phyloP scores from a whole-genome alignment of 192 early-diverging fungal species.

The Backusella australiensis region DNA sequence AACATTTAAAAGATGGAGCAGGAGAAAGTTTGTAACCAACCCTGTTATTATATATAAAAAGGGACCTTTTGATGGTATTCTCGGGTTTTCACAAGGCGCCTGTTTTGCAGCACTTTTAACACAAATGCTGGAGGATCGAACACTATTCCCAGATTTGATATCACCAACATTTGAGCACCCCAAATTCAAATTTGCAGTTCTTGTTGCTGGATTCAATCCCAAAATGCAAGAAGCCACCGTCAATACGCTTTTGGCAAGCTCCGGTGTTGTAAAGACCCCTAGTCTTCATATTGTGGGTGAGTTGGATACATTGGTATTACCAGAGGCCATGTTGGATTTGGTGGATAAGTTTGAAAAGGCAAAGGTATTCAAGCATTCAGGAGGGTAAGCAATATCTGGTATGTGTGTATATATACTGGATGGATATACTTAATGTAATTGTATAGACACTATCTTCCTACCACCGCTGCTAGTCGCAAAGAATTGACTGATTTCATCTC shows the following conservation, averaged over 20 bases:
- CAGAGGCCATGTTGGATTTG: constrained; percentile 17
- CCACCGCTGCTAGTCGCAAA: not conserved
- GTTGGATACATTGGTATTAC: constrained; percentile 26
- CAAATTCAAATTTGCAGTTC: constrained; percentile 42
- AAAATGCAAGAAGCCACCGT: not conserved
- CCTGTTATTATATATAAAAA: not conserved
- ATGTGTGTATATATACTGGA: no score
- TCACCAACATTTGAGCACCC: constrained; percentile 33
- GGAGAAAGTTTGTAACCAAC: not conserved
- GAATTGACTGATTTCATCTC: not conserved
- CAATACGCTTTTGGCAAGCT: not conserved
- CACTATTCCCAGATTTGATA: constrained; percentile 17
- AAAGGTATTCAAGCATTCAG: constrained; percentile 17
- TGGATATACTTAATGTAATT: not conserved
- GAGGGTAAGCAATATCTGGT: constrained; percentile 18
- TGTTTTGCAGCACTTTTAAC: constrained; percentile 43
- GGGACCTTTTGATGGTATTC: constrained; percentile 53
- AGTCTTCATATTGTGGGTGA: constrained; percentile 35
- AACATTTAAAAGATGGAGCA: no score
- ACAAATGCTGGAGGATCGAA: constrained; percentile 32
- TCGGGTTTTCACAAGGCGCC: constrained; percentile 52
- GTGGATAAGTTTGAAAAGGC: constrained; percentile 18
- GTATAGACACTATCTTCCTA: constrained; percentile 14
- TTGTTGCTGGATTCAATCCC: constrained; percentile 39
- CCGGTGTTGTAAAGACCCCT: constrained; percentile 8